Base-by-base conservation (phyloP, 164 flowering plant genomes). In the Magnolia officinalis region DNA sequence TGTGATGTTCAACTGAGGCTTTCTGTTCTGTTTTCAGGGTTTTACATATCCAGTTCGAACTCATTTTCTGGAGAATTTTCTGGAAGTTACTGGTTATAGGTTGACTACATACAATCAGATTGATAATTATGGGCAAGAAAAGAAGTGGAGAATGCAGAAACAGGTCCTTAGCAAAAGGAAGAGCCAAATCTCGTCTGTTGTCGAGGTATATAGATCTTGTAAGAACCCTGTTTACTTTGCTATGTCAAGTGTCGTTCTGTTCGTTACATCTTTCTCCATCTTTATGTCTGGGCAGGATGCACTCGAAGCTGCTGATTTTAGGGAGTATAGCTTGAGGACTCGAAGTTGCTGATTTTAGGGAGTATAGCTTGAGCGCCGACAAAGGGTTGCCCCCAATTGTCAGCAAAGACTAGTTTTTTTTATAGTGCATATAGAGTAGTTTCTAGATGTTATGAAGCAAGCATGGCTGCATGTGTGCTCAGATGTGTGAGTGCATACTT, bases 41-140 rank as follows among this genome's bases (percentile, higher is more conserved):
- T 94, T 94, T 78, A 96, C 98, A 16, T 87, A 91, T 79, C 93
- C 99, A 1, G 95, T 96, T 66, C 89, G 76, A 72, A 87, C 91
- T 63, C 91, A 88, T 86, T 96, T 90, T 77, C 84, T 96, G 83
- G 99, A 96, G 81, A 77, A 87, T 84, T 74, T 93, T 83, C 81
- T 96, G 80, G 99, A 96, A 77, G 91, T 78, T 83, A 87, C 95
- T 72, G 95, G 97, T 71, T 93, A 94, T 82, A 82, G 83, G 72
- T 87, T 96, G 85, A 96, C 97, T n/a, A 81, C 86, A 11, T 75
- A 83, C 79, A 94, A 94, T 82, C 99, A 96, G 82, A 87, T 92
- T 70, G 99, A 96, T 84, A 96, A 96, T 86, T 94, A 93, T 87
- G 99, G 99, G 72, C 90, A 84, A 78, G 98, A 93, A 64, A 96